These are phyloP conservation scores for Diaporthe sp. DNA, from an alignment of 2,329 filamentous ascomycete species.

Conservation along the genomic window DNA sequence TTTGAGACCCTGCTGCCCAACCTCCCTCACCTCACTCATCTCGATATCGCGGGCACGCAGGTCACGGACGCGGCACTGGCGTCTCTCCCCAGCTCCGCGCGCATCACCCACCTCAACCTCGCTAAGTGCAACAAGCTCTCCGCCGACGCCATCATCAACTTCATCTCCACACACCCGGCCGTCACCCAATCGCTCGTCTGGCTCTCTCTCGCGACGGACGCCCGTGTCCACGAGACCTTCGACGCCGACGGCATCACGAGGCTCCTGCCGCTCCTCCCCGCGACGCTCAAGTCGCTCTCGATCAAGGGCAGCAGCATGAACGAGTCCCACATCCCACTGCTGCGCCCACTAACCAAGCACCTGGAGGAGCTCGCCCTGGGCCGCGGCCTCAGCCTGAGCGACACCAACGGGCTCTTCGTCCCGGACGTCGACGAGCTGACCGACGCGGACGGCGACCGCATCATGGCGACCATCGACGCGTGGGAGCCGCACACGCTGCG, in stretches of 20 bases:
- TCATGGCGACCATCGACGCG: constrained; percentile 44
- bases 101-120: constrained; percentile 82
- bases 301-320: constrained; percentile 81
- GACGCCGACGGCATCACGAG: constrained; percentile 73
- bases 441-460: constrained; percentile 33
- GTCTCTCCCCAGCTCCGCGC: constrained; percentile 78
- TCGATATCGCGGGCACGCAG: constrained; percentile 83
- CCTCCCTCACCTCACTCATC: constrained; percentile 77
- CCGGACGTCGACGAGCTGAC: constrained; percentile 52
- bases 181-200: constrained; percentile 74
- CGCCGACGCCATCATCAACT: constrained; percentile 75
- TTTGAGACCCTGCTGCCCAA: constrained; percentile 80
- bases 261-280: constrained; percentile 75
- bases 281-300: constrained; percentile 78
- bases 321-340: constrained; percentile 70
- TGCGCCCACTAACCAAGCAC: constrained; percentile 76
- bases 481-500: constrained; percentile 73
- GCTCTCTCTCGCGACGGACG: constrained; percentile 80
- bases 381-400: constrained; percentile 72
- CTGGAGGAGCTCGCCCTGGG: constrained; percentile 83
- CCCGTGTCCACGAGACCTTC: constrained; percentile 78
- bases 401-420: constrained; percentile 75
- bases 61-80: constrained; percentile 79
- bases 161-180: constrained; percentile 78
- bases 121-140: constrained; percentile 80